Evolutionary conservation across 2,329 filamentous ascomycete species (phyloP).

Genomic region (Fusarium sarcochroum): DNA sequence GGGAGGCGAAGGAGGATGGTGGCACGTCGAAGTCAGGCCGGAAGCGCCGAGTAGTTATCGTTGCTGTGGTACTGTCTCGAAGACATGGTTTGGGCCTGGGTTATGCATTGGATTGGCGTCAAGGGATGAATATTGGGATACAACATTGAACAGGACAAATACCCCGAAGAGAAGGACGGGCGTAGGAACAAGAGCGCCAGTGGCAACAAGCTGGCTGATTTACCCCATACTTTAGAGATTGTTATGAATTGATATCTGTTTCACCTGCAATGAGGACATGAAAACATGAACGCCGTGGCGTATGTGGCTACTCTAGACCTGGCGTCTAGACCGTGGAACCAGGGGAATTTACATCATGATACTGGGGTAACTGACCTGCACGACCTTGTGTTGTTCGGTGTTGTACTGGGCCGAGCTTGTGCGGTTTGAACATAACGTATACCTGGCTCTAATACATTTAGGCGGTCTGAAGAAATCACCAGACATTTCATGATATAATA

Average conservation of each 20-base stretch:
- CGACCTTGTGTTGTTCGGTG: not conserved
- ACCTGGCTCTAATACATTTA: not conserved
- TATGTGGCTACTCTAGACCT: constrained; percentile 11
- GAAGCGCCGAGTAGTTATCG: constrained; percentile 22
- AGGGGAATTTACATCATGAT: constrained; percentile 1
- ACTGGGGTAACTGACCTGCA: constrained; percentile 23
- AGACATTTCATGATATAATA: not conserved
- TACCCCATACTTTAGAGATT: constrained; percentile 17
- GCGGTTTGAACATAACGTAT: too few relatives aligned
- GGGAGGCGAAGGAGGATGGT: constrained; percentile 60
- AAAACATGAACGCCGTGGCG: constrained; percentile 3
- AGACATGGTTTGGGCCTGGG: constrained; percentile 5
- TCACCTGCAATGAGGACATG: not conserved
- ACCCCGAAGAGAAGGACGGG: constrained; percentile 32
- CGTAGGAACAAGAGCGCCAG: constrained; percentile 17
- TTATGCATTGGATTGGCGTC: constrained; percentile 39
- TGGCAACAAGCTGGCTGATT: constrained; percentile 1
- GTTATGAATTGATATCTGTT: constrained; percentile 21
- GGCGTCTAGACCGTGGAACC: constrained; percentile 2
- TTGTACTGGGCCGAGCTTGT: not conserved
- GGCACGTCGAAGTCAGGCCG: constrained; percentile 45
- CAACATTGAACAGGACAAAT: constrained; percentile 33
- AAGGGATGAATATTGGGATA: constrained; percentile 30
- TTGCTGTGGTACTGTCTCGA: constrained; percentile 18
- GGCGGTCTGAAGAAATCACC: not conserved